Evolutionary conservation across 2,329 filamentous ascomycete genomes (phyloP).

Genomic region (Epichloe sylvatica): DNA sequence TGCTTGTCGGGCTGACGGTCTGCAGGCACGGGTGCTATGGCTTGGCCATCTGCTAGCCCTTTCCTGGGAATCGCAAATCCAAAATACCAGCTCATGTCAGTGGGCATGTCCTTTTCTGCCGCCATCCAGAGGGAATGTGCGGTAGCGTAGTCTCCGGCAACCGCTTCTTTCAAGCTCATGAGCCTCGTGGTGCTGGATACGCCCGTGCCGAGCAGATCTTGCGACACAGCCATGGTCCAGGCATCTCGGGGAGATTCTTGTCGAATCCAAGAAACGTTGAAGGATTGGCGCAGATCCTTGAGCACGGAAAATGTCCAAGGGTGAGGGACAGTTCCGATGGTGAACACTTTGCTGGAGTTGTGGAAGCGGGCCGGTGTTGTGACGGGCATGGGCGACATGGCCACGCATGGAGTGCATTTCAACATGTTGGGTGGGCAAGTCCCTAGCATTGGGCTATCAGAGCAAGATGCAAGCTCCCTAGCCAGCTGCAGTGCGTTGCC

Average conservation of each 20-base stretch:
- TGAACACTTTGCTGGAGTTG: slow-evolving; percentile 61
- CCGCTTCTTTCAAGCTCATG: slow-evolving; percentile 64
- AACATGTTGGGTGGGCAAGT: slow-evolving; percentile 74
- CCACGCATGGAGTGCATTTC: slow-evolving; percentile 58
- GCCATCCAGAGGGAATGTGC: slow-evolving; percentile 67
- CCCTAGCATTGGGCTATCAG: slow-evolving; percentile 54
- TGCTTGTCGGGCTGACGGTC: slow-evolving; percentile 10
- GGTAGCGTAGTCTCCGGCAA: slow-evolving; percentile 53
- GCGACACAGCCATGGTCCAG: slow-evolving; percentile 63
- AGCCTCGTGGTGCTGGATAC: slow-evolving; percentile 50
- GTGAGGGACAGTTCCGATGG: slow-evolving; percentile 78
- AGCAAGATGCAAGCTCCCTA: slow-evolving; percentile 60
- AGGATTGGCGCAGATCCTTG: slow-evolving; percentile 42
- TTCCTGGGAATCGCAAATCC: slow-evolving; percentile 64
- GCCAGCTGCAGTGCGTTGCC: slow-evolving; percentile 59
- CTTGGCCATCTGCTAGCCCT: slow-evolving; percentile 27
- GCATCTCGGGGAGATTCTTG: slow-evolving; percentile 57
- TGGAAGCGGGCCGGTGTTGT: slow-evolving; percentile 52
- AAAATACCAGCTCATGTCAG: slow-evolving; percentile 79
- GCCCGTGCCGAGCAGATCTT: slow-evolving; percentile 49
- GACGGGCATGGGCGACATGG: slow-evolving; percentile 50
- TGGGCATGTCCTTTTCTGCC: slow-evolving; percentile 47
- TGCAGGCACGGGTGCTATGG: slow-evolving; percentile 13
- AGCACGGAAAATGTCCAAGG: slow-evolving; percentile 72
- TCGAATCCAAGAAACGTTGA: slow-evolving; percentile 52